Evolutionary conservation across 73 alveolate genomes (phyloP), one percentile per base, ranked within the genome.

Genomic region (Paramecium sexaurelia): DNA sequence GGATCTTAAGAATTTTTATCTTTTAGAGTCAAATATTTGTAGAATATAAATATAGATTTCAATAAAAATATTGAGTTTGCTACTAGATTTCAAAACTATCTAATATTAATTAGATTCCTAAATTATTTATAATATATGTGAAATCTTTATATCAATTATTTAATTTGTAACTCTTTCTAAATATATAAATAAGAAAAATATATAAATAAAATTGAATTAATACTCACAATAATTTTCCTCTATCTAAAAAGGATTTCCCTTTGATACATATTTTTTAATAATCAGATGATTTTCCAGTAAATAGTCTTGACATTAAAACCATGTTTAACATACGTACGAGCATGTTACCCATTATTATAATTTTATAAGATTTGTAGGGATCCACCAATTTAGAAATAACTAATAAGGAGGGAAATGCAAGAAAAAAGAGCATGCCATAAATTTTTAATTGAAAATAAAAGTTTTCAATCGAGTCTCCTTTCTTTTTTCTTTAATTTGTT

Each of bases 161-260:
- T n/a, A n/a, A n/a, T n/a, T n/a, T n/a, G n/a, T n/a, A n/a, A n/a
- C n/a, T n/a, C n/a, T n/a, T n/a, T n/a, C n/a, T n/a, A n/a, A n/a
- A n/a, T n/a, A n/a, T n/a, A n/a, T n/a, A n/a, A n/a, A n/a, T n/a
- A n/a, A n/a, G n/a, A n/a, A n/a, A n/a, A 17, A 51, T n/a, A 51
- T 9, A 43, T 51, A 51, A 4, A 51, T 51, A 51, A 17, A 47
- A 51, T 51, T 51, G 67, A 17, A 51, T 51, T 17, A 51, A 51
- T 51, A 51, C 67, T 71, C 86, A 71, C 35, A 71, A 35, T 7
- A 17, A 11, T 9, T 71, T 78, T 39, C 90, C 68, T 43, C 90
- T 78, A 78, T 78, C 90, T 41, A 78, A 78, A 43, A 78, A 40
- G 45, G 90, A 41, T 39, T 41, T 78, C 27, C 90, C 73, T 45